These are phyloP conservation scores for Dryas alaskensis DNA, from an alignment of 306 rosid species.

Conservation along the genomic window DNA sequence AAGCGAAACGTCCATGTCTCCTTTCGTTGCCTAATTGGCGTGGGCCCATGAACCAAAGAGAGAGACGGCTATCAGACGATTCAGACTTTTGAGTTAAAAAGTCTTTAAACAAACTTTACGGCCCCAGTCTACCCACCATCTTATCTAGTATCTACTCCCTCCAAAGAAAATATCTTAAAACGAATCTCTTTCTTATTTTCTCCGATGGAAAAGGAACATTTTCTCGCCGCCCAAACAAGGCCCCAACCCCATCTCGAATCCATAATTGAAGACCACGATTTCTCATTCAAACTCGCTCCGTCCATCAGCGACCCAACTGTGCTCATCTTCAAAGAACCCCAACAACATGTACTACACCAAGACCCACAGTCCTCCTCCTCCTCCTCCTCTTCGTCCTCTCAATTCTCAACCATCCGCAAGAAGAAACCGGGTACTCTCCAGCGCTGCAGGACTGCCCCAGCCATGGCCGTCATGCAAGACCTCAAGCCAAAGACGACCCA, in stretches of 20 bases:
- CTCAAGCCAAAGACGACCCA: constrained; percentile 36
- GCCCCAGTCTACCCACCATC: neutral
- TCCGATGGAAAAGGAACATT: constrained; percentile 52
- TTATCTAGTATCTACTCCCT: neutral
- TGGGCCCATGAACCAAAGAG: neutral
- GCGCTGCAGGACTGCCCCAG: constrained; percentile 81
- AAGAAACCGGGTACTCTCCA: constrained; percentile 38
- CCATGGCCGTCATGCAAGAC: constrained; percentile 48
- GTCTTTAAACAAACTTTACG: neutral
- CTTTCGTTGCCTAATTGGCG: neutral
- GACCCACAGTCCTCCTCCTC: constrained; percentile 35
- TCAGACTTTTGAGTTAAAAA: too few species aligned
- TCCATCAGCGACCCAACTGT: constrained; percentile 38
- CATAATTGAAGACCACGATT: constrained; percentile 20
- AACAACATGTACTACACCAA: constrained; percentile 1
- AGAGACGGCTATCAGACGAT: neutral
- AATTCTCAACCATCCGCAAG: constrained; percentile 17
- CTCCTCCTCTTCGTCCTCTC: neutral
- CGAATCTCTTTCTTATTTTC: neutral
- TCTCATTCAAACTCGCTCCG: constrained; percentile 24
- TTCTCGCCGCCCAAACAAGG: constrained; percentile 43
- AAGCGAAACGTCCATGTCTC: too few species aligned
- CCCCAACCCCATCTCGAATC: constrained; percentile 32
- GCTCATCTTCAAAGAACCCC: constrained; percentile 14
- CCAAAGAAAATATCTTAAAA: neutral